A percentile compares a stretch with the other conserved stretches of the same genome.
Conservation (phyloP, 2,329 filamentous ascomycete species). For the Sporothrix luriei region DNA sequence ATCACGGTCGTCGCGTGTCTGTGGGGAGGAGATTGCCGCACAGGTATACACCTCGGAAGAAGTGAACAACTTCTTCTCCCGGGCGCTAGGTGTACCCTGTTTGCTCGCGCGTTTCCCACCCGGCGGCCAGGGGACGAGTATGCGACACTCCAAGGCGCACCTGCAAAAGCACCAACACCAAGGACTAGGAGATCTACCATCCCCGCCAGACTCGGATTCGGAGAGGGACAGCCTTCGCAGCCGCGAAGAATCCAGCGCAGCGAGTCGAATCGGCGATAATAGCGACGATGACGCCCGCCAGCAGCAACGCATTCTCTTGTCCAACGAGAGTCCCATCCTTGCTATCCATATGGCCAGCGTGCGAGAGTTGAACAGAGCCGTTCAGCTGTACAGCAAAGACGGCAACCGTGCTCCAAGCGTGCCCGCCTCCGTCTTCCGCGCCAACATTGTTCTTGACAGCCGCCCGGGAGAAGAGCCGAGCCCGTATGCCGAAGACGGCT, state of each 20-base stretch:
- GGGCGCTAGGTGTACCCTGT: conserved; percentile 75
- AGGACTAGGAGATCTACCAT: conserved; percentile 50
- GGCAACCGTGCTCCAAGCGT: conserved; percentile 57
- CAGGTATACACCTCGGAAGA: conserved; percentile 67
- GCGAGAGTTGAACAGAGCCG: conserved; percentile 72
- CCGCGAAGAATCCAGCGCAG: background rate
- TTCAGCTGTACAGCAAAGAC: conserved; percentile 55
- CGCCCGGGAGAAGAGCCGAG: background rate
- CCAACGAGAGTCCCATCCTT: conserved; percentile 93
- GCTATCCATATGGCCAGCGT: conserved; percentile 80
- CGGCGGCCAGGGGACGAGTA: conserved; percentile 59
- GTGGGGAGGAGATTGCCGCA: conserved; percentile 74
- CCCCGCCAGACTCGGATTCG: conserved; percentile 60
- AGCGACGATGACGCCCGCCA: conserved; percentile 18
- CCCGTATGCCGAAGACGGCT: conserved; percentile 79
- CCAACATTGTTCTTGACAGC: conserved; percentile 78
- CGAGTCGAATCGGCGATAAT: background rate
- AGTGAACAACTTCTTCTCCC: conserved; percentile 77
- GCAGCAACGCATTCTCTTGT: conserved; percentile 68
- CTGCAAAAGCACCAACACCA: conserved; percentile 59
- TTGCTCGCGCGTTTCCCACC: conserved; percentile 81
- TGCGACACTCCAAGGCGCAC: conserved; percentile 72
- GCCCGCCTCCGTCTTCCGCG: conserved; percentile 76
- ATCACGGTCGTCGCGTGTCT: conserved; percentile 67
- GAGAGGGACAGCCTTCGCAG: conserved; percentile 41